Evolutionary conservation across 78 protist species (phyloP).

Genomic region (slime mould (Dictyostelium discoideum)): DNA sequence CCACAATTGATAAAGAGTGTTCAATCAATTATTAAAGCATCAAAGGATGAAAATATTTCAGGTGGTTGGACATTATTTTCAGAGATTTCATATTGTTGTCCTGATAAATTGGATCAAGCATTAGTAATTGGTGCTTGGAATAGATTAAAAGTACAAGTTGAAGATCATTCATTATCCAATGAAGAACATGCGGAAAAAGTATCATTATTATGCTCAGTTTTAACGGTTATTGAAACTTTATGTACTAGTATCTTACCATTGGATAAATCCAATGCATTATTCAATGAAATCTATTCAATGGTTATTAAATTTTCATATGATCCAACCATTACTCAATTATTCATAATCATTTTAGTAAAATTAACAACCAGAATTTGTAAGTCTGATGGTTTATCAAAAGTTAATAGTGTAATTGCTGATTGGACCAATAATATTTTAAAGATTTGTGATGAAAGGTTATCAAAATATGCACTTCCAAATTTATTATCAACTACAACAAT

Average conservation of each 20-base stretch:
- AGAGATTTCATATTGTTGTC: constrained; percentile 56
- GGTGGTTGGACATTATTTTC: constrained; percentile 61
- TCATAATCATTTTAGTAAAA: constrained; percentile 1
- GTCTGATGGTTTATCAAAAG: neutral
- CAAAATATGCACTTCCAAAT: constrained; percentile 24
- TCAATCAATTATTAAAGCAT: neutral
- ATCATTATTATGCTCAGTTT: neutral
- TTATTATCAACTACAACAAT: neutral
- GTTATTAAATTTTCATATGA: constrained; percentile 18
- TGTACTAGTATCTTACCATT: neutral
- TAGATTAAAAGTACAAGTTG: neutral
- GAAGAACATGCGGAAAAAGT: neutral
- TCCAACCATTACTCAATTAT: constrained; percentile 7
- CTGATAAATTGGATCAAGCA: constrained; percentile 55
- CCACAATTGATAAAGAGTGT: constrained; percentile 34
- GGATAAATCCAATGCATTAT: constrained; percentile 20
- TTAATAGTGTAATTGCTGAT: neutral
- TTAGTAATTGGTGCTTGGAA: constrained; percentile 44
- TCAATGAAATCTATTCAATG: neutral
- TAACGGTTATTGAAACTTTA: constrained; percentile 8
- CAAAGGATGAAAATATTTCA: neutral
- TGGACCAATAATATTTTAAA: constrained; percentile 30
- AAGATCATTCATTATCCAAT: neutral
- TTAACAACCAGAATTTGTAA: constrained; percentile 3
- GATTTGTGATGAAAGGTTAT: constrained; percentile 45